phyloP scores from a whole-genome alignment of 2,329 filamentous ascomycete genomes.

The Intubia oerlemansii region DNA sequence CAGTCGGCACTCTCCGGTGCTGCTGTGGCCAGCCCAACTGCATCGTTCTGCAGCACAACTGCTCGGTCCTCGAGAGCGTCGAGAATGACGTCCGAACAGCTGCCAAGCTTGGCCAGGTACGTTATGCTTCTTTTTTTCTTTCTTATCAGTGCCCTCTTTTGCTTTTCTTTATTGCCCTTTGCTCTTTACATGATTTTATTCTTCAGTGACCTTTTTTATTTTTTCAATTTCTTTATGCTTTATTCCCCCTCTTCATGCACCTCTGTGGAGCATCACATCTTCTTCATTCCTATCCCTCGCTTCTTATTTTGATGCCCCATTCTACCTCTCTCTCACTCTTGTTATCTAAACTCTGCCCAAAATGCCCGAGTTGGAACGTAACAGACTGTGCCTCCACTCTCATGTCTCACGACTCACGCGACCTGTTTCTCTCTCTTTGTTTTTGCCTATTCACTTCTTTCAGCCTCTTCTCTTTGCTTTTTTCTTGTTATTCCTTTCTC shows the following conservation, averaged over 20 bases:
- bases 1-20: constrained; percentile 31
- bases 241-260: neutral
- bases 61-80: constrained; percentile 52
- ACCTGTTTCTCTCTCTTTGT: neutral
- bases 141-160: neutral
- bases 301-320: too few relatives aligned
- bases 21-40: constrained; percentile 75
- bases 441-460: neutral
- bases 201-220: neutral
- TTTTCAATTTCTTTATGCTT: neutral
- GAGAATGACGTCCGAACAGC: constrained; percentile 78
- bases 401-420: too few relatives aligned
- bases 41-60: constrained; percentile 62
- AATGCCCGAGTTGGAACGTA: too few relatives aligned
- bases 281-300: neutral
- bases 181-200: neutral
- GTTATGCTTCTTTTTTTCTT: constrained; percentile 12
- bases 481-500: neutral
- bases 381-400: too few relatives aligned
- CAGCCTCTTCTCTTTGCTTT: neutral
- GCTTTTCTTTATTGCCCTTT: constrained; percentile 6
- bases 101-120: constrained; percentile 78
- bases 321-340: too few relatives aligned
- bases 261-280: neutral
- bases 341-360: neutral